Base-by-base conservation (phyloP, 23 red algal species). In the Chondrus crispus region DNA sequence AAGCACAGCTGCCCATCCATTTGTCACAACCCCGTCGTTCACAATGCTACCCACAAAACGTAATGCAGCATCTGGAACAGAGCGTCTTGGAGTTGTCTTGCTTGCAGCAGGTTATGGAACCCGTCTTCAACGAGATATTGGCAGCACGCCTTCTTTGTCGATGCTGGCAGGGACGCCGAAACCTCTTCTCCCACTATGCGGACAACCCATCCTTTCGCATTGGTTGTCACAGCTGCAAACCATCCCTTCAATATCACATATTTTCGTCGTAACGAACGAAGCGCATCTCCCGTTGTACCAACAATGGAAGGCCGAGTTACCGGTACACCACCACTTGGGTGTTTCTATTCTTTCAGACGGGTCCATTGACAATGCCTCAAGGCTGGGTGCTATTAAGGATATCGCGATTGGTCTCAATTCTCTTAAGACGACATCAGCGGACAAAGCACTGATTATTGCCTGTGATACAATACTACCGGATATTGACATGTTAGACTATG, bases 31-130 rank as follows among this genome's bases (percentile, higher is more conserved):
- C n/a, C n/a, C n/a, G n/a, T n/a, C n/a, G n/a, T n/a, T n/a, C n/a
- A n/a, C n/a, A n/a, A n/a, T n/a, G n/a, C n/a, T 57, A n/a, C n/a
- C 51, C 51, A n/a, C 51, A 14, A 57, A 16, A n/a, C n/a, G 14
- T 57, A n/a, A 57, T 71, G 4, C 13, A 26, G 26, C 52, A 11
- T 3, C 5, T 43, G 22, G 32, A 36, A 36, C 71, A 71, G 38
- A 46, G n/a, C n/a, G n/a, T 7, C 42, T 88, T 36, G 76, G 62
- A 49, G 88, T 85, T 10, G 44, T 96, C 29, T 38, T 96, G 36
- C 94, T 96, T 46, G 87, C 87, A 30, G 94, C 88, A 7, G 94
- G 94, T 8, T 96, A 91, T 91, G 94, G 94, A 18, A 96, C 94
- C 38, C 94, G 94, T 30, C 48, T 96, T 2, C 79, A 53, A 22